Conservation (phyloP, 129 eudicot species). For the Flaveria trinervia region DNA sequence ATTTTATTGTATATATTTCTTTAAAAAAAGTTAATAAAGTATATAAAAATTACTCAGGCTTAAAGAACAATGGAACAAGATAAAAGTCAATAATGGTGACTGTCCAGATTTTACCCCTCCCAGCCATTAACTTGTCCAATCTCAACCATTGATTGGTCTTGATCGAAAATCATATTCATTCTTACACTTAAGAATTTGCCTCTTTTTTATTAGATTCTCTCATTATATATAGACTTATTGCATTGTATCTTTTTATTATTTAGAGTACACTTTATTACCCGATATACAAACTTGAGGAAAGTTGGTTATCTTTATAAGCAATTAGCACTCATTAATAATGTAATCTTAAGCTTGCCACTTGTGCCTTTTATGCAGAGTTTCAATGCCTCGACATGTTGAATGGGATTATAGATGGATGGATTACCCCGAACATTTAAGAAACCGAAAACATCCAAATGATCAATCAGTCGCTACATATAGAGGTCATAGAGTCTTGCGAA, state of each 20-base stretch:
- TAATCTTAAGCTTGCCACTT: background rate
- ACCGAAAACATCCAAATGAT: constrained; percentile 62
- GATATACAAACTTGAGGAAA: background rate
- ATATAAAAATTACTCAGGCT: too few relatives aligned
- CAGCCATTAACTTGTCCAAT: background rate
- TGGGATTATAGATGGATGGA: constrained; percentile 99
- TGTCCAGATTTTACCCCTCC: background rate
- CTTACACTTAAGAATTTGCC: too few relatives aligned
- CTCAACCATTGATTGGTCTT: too few relatives aligned
- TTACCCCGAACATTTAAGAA: constrained; percentile 61
- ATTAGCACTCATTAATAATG: background rate
- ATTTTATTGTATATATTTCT: too few relatives aligned
- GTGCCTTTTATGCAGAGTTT: constrained; percentile 39
- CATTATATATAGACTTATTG: too few relatives aligned
- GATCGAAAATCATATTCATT: too few relatives aligned
- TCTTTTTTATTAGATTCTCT: too few relatives aligned
- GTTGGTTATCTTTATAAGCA: constrained; percentile 2
- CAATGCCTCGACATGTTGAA: constrained; percentile 35
- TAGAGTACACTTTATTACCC: too few relatives aligned
- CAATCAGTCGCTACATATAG: constrained; percentile 71
- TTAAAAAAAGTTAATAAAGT: too few relatives aligned
- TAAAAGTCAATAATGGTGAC: background rate
- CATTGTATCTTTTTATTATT: too few relatives aligned
- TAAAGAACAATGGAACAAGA: too few relatives aligned
- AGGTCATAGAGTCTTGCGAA: constrained; percentile 89